A percentile compares a stretch with the other conserved stretches of the same genome.
Evolutionary conservation across 1,139 yeast species (phyloP).

Genomic region (Hanseniaspora sp.): DNA sequence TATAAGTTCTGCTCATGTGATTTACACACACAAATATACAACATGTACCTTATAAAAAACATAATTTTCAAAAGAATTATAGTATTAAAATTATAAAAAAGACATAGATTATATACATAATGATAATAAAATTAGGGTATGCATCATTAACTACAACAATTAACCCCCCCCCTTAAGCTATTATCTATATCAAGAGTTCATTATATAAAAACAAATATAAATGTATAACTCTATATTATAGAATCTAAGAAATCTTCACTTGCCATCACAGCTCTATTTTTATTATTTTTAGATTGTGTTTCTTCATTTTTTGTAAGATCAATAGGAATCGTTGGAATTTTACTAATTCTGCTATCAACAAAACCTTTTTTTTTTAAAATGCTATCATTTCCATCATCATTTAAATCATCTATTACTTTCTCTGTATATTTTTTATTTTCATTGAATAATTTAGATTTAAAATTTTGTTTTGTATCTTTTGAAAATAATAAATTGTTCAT

Average conservation of each 20-base stretch:
- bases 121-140: no score
- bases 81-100: no score
- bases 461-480: background rate
- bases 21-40: no score
- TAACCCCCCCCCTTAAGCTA: no score
- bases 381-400: background rate
- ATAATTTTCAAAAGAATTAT: no score
- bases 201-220: no score
- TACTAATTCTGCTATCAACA: background rate
- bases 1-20: no score
- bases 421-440: background rate
- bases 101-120: no score
- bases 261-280: background rate
- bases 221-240: background rate
- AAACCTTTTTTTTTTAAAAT: background rate
- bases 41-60: no score
- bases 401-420: background rate
- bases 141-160: no score
- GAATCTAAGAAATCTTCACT: constrained; percentile 11
- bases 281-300: background rate
- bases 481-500: background rate
- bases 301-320: background rate
- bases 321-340: constrained; percentile 3
- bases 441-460: background rate
- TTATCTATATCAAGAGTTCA: no score